Base-by-base conservation (phyloP, 2,329 filamentous ascomycete species). In the Ceratocystiopsis brevicomis region DNA sequence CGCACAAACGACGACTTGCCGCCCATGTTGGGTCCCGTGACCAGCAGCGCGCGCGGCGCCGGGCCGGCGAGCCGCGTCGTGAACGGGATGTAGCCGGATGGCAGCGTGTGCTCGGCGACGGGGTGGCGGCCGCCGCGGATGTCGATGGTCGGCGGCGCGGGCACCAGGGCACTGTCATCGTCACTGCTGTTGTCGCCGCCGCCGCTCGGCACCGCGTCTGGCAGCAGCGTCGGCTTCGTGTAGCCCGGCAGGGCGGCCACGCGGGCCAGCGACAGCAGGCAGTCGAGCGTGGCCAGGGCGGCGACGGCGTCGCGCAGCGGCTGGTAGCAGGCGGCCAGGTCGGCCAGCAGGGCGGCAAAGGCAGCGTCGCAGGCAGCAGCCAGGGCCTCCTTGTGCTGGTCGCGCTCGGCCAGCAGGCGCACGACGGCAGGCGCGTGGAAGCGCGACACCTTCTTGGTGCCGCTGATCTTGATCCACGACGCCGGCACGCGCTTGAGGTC, bases 1-100 rank as follows among this genome's bases (percentile, higher is more conserved):
- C 90, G 84, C 18, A 98, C 88, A 59, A 94, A 98, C 45, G 81
- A 90, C n/a, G 85, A 94, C 57, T 98, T 98, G 45, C 90, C 90
- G 53, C 90, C 90, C 90, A 98, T 98, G 63, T 98, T 98, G 30
- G 90, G 90, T 0, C 90, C 90, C 0, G 90, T 98, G 53, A 98
- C 79, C 44, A 96, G 78, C 51, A 95, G 73, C 3, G 85, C 84
- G 3, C 12, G 40, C 16, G 45, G 43, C 1, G 66, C 57, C 1
- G 75, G 69, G 3, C 76, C 71, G n/a, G 74, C 69, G 39, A 96
- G 72, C 2, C 72, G 63, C 12, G 85, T 81, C 53, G 81, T 75
- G 60, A 98, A 98, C 39, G 90, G 88, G 45, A 98, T 93, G 60
- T 96, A 98, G 42, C 76, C 70, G 51, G 82, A 76, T 4, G 88